Base-by-base conservation (phyloP, 768 basidiomycete genomes). In the Suillus decipiens region DNA sequence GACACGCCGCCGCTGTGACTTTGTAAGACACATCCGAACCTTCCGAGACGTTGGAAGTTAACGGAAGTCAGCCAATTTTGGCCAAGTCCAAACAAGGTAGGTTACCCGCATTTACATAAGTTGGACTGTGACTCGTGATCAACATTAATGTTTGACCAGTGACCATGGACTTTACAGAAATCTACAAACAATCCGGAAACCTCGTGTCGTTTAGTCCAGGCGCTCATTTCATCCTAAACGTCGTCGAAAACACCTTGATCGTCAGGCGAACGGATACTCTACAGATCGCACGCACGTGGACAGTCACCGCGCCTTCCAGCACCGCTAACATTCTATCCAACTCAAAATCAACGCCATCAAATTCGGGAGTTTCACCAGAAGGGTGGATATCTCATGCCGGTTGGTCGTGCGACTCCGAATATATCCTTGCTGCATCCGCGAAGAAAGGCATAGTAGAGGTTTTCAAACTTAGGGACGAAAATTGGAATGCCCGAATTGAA, bases 351-450 rank as follows among this genome's bases (percentile, higher is more conserved):
- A 77, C 70, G 37, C 65, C 70, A 70, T 60, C 66, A 6, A 60
- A 68, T 33, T 61, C 76, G 54, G 66, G 63, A 63, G 66, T 68
- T 28, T 24, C 55, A 14, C 31, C 59, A 9, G 71, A 82, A 42
- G 69, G 71, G 17, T 82, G 79, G 74, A 88, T 96, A 69, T 88
- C 92, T 19, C 88, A 90, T 68, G 79, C 90, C 3, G 87, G 83
- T 7, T 98, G 94, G 94, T 93, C 93, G 19, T 87, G 84, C 70
- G 94, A 96, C 71, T 92, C 94, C 1, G 89, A 93, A 73, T 93
- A 92, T 71, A 80, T 97, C 62, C 78, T 96, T 17, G 93, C 90
- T 15, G 90, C 88, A 24, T 93, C 87, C 67, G 83, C 87, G n/a
- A 89, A 86, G 68, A 75, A 77, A 55, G 89, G 89, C 4, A 75